Evolutionary conservation across 257 asterid genomes (phyloP).

Genomic region (Eucommia ulmoides): DNA sequence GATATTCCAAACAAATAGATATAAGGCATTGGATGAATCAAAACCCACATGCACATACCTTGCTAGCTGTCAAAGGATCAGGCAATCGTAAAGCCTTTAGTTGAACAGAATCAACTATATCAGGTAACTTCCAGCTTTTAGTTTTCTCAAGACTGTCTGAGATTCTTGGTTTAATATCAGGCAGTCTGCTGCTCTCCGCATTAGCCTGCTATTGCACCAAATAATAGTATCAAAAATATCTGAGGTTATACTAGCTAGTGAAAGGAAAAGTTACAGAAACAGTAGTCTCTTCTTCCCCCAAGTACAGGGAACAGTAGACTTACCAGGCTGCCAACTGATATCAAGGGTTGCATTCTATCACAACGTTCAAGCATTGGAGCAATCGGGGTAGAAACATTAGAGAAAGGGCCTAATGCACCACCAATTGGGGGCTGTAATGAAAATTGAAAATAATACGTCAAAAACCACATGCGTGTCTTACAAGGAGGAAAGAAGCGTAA

Average conservation of each 20-base stretch:
- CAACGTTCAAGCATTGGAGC: slow-evolving; percentile 61
- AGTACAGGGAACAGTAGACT: not conserved
- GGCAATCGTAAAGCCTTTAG: slow-evolving; percentile 79
- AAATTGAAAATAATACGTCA: not conserved
- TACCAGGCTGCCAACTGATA: slow-evolving; percentile 85
- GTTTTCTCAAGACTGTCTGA: slow-evolving; percentile 49
- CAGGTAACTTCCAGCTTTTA: slow-evolving; percentile 84
- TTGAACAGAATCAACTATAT: slow-evolving; percentile 70
- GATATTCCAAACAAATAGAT: not conserved
- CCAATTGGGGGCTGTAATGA: slow-evolving; percentile 53
- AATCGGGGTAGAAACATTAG: slow-evolving; percentile 42
- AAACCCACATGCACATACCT: slow-evolving; percentile 27
- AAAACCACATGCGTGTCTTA: not conserved
- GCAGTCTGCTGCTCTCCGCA: slow-evolving; percentile 67
- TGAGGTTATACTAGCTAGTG: not conserved
- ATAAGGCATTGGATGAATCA: not conserved
- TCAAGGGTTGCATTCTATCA: slow-evolving; percentile 69
- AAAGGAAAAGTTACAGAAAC: not conserved
- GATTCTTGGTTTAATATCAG: slow-evolving; percentile 84
- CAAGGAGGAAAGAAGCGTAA: not conserved
- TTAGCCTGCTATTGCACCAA: slow-evolving; percentile 38
- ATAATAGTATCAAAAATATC: slow-evolving; percentile 14
- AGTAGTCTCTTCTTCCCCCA: not conserved
- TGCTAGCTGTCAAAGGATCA: slow-evolving; percentile 71
- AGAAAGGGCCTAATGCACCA: slow-evolving; percentile 63